Evolutionary conservation across 495 filamentous ascomycete species (phyloP).

Genomic region (Neurospora discreta): DNA sequence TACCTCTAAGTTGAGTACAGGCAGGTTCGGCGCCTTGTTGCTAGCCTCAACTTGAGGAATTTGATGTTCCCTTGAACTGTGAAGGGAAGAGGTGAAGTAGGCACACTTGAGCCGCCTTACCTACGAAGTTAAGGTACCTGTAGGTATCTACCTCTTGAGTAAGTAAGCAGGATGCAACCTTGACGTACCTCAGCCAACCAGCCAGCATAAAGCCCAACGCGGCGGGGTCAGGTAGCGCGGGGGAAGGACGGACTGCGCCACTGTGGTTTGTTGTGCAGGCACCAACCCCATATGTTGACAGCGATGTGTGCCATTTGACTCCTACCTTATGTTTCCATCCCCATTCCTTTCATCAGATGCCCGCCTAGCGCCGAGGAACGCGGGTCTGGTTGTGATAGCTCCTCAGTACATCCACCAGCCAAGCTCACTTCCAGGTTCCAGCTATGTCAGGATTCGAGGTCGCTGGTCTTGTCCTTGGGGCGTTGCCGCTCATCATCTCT

Average conservation of each 20-base stretch:
- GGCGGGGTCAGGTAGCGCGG: background rate
- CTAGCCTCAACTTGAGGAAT: background rate
- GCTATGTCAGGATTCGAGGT: constrained; percentile 34
- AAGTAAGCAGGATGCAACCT: background rate
- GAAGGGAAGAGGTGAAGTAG: background rate
- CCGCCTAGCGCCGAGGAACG: background rate
- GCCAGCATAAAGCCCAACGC: background rate
- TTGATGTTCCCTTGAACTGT: background rate
- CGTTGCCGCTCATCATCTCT: constrained; percentile 29
- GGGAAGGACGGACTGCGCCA: background rate
- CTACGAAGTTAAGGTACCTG: too few relatives aligned
- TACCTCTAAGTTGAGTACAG: background rate
- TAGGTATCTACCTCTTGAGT: too few relatives aligned
- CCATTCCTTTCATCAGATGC: background rate
- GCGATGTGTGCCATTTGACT: background rate
- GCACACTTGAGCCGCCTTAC: background rate
- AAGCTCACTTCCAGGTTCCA: background rate
- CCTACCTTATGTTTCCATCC: background rate
- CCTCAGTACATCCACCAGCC: background rate
- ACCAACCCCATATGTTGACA: background rate
- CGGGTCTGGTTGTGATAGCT: background rate
- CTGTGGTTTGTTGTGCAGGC: background rate
- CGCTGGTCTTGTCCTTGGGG: constrained; percentile 30
- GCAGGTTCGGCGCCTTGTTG: background rate
- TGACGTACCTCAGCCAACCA: background rate